Percentiles rank a stretch among this genome's conserved stretches.
Conservation (phyloP, 2,329 filamentous ascomycete species). For the Fusarium miscanthi region DNA sequence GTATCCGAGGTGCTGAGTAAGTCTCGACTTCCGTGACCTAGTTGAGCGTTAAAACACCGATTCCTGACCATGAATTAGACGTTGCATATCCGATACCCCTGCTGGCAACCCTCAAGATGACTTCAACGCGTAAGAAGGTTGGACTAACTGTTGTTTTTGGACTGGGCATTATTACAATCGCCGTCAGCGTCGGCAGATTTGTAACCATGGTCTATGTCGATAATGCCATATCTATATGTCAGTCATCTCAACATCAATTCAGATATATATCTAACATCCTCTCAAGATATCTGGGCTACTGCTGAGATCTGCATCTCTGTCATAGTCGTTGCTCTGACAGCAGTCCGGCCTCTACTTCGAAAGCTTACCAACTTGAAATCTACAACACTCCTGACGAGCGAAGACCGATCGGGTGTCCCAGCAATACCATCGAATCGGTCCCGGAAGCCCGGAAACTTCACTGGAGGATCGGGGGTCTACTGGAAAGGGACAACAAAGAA, state of each 20-base stretch:
- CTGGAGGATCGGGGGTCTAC: background rate
- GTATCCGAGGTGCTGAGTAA: background rate
- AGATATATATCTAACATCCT: accelerated
- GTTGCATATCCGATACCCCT: background rate
- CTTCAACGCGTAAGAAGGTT: background rate
- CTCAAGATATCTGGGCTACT: slow-evolving; percentile 12
- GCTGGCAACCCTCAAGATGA: background rate
- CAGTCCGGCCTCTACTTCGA: background rate
- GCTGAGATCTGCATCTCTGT: slow-evolving; percentile 14
- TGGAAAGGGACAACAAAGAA: background rate
- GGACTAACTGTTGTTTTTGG: slow-evolving; percentile 1
- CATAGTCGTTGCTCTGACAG: slow-evolving; percentile 3
- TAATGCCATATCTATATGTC: slow-evolving; percentile 8
- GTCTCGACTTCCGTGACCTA: background rate
- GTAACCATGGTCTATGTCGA: slow-evolving; percentile 4
- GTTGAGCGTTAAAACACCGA: accelerated
- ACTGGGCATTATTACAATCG: background rate
- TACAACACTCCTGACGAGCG: background rate
- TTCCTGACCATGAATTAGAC: background rate
- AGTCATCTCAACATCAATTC: accelerated
- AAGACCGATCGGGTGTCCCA: accelerated
- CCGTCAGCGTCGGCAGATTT: slow-evolving; percentile 8
- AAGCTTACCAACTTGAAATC: background rate
- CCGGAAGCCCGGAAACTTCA: accelerated
- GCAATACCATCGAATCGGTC: background rate